Percentiles rank a stretch among this genome's conserved stretches.
Conservation (phyloP, 768 basidiomycete genomes). For the Tephrocybe sp. region DNA sequence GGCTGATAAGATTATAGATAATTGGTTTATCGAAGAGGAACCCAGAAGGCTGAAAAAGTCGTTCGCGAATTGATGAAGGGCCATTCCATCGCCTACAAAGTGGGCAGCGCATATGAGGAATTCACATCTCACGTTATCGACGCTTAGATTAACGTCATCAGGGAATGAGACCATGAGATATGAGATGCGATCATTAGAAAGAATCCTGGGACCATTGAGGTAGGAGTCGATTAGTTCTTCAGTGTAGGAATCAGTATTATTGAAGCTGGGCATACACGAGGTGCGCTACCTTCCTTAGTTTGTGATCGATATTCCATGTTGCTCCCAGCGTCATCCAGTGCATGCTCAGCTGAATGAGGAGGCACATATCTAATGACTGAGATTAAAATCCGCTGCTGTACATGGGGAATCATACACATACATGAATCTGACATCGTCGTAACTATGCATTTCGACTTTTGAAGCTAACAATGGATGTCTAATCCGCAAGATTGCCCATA, state of each 20-base stretch:
- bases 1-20: conserved; percentile 29
- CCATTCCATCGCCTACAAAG: conserved; percentile 86
- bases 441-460: conserved; percentile 53
- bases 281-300: conserved; percentile 50
- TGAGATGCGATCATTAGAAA: conserved; percentile 65
- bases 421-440: conserved; percentile 68
- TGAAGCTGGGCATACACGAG: neutral
- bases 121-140: conserved; percentile 41
- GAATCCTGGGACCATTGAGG: conserved; percentile 73
- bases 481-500: conserved; percentile 71
- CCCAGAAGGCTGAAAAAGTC: conserved; percentile 72
- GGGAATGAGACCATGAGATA: conserved; percentile 49
- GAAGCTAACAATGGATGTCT: conserved; percentile 75
- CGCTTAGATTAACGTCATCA: conserved; percentile 5
- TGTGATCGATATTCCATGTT: conserved; percentile 50
- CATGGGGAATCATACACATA: conserved; percentile 30
- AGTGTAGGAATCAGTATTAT: neutral
- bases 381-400: neutral
- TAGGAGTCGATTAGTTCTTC: conserved; percentile 65
- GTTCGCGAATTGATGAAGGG: conserved; percentile 77
- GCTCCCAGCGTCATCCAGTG: conserved; percentile 44
- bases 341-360: conserved; percentile 40
- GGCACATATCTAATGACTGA: conserved; percentile 40
- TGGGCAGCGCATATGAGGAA: conserved; percentile 76
- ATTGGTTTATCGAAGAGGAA: conserved; percentile 24